These are phyloP conservation scores for Sordariomycetes sp. DNA, from an alignment of 2,329 filamentous ascomycete genomes.

Conservation along the genomic window DNA sequence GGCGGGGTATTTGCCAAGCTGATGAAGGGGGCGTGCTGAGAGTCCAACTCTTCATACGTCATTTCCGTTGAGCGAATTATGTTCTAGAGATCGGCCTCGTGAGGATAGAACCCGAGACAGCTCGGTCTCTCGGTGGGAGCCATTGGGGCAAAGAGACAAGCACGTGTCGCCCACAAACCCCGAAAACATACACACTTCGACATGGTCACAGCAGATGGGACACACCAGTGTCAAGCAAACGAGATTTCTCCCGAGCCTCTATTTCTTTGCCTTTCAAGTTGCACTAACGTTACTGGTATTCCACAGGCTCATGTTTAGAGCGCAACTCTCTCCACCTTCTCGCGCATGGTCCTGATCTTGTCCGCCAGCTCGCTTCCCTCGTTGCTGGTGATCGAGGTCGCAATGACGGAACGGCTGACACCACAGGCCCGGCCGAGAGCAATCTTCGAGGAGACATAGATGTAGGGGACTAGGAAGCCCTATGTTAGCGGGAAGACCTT, in stretches of 20 bases:
- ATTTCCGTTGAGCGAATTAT: neutral
- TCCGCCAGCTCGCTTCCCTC: conserved; percentile 77
- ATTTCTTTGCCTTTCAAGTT: neutral
- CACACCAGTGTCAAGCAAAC: neutral
- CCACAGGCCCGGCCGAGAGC: conserved; percentile 83
- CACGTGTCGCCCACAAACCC: neutral
- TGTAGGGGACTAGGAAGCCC: conserved; percentile 32
- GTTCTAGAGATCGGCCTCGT: neutral
- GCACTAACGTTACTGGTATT: neutral
- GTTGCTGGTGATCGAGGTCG: conserved; percentile 82
- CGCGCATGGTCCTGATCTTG: conserved; percentile 82
- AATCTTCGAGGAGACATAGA: conserved; percentile 68
- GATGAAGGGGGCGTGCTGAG: conserved; percentile 1
- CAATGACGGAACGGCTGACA: conserved; percentile 80
- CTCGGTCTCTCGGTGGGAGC: neutral
- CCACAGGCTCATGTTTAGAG: conserved; percentile 47
- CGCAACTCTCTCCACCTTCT: conserved; percentile 91
- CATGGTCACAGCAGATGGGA: neutral
- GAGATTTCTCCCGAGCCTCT: neutral
- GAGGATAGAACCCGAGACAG: neutral
- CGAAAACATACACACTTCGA: neutral
- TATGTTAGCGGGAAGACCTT: conserved; percentile 50
- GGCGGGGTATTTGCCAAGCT: neutral
- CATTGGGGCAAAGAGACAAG: neutral
- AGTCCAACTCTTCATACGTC: conserved; percentile 5